Conservation (phyloP, 306 rosid species). For the Luffa aegyptiaca region DNA sequence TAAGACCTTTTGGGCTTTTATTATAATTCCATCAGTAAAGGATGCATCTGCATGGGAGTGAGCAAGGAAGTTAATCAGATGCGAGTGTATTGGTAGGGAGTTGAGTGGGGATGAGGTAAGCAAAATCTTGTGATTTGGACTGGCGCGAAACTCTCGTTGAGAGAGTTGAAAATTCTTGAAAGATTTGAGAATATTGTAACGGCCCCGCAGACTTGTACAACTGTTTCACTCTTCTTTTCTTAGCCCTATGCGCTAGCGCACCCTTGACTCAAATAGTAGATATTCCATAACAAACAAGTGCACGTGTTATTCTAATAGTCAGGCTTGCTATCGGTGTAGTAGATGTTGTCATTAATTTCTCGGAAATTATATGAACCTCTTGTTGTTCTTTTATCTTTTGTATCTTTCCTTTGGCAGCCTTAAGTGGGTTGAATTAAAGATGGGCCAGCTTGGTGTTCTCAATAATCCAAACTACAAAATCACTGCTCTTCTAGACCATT, state of each 20-base stretch:
- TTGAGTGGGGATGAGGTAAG: background rate
- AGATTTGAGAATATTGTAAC: background rate
- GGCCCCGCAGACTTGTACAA: background rate
- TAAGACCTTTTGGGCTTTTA: background rate
- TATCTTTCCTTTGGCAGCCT: slow-evolving; percentile 40
- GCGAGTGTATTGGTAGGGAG: background rate
- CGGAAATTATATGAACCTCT: background rate
- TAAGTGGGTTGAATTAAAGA: slow-evolving; percentile 86
- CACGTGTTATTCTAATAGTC: background rate
- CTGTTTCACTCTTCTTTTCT: background rate
- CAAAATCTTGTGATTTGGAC: background rate
- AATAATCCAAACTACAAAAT: slow-evolving; percentile 88
- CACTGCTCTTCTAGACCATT: slow-evolving; percentile 82
- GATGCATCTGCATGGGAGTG: background rate
- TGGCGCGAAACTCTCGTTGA: background rate
- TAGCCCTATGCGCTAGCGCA: background rate
- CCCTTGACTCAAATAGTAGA: background rate
- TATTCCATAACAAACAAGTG: background rate
- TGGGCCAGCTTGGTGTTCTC: slow-evolving; percentile 92
- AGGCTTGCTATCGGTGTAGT: background rate
- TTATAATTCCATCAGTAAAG: background rate
- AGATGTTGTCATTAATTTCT: background rate
- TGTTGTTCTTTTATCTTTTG: background rate
- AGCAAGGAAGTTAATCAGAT: background rate
- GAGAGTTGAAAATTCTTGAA: background rate